phyloP scores from a whole-genome alignment of 768 basidiomycete species.

The Paxillus involutus region DNA sequence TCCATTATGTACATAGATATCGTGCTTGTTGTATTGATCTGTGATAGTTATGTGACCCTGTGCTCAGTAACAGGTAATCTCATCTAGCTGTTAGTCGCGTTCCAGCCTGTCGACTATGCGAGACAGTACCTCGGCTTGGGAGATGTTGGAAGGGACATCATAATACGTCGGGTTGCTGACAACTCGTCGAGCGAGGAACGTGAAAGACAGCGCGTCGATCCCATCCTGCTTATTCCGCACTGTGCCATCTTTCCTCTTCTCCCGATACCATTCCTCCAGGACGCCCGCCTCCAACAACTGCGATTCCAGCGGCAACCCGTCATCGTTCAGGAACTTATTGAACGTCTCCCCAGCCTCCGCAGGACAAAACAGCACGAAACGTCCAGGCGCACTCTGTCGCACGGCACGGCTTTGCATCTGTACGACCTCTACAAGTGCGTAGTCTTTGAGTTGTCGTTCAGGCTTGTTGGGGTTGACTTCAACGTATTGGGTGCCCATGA shows the following conservation, averaged over 20 bases:
- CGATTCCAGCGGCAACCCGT: conserved; percentile 91
- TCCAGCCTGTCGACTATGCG: conserved; percentile 61
- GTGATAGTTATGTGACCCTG: neutral
- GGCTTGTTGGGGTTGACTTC: conserved; percentile 43
- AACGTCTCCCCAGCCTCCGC: conserved; percentile 81
- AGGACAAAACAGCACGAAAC: conserved; percentile 88
- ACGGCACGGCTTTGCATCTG: conserved; percentile 92
- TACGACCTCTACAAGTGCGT: conserved; percentile 76
- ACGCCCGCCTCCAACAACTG: conserved; percentile 52
- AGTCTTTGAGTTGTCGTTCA: conserved; percentile 76
- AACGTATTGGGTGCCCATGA: conserved; percentile 91
- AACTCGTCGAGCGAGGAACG: conserved; percentile 73
- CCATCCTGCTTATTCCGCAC: conserved; percentile 61
- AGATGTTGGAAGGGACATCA: conserved; percentile 43
- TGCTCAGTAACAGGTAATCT: neutral
- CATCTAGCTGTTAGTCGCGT: neutral
- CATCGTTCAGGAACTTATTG: conserved; percentile 72
- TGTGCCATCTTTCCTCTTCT: conserved; percentile 35
- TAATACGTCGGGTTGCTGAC: conserved; percentile 86
- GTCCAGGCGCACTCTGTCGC: conserved; percentile 55
- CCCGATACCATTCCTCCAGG: conserved; percentile 48
- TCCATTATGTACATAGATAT: neutral
- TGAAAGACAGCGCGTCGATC: conserved; percentile 77
- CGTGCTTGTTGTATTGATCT: neutral
- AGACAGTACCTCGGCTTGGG: conserved; percentile 60